These are phyloP conservation scores for Zostera marina DNA, from an alignment of 116 monocot species.

Conservation along the genomic window DNA sequence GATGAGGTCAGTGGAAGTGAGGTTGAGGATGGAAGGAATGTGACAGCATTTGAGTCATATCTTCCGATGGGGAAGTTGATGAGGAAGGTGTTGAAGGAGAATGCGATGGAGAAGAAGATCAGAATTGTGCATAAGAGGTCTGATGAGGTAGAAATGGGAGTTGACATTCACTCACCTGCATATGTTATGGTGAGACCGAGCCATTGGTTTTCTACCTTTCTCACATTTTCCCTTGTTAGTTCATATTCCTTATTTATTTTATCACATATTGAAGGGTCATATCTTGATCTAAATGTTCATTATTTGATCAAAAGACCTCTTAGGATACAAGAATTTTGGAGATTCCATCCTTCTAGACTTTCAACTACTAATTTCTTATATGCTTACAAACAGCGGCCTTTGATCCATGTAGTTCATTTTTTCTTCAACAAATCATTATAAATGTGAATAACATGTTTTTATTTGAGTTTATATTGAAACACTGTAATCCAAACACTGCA, in stretches of 20 bases:
- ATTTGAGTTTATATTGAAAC: too few relatives aligned
- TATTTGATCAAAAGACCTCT: too few relatives aligned
- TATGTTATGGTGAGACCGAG: constrained; percentile 46
- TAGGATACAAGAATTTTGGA: too few relatives aligned
- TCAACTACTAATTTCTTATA: too few relatives aligned
- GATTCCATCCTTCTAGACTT: too few relatives aligned
- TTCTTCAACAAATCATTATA: too few relatives aligned
- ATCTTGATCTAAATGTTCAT: neutral
- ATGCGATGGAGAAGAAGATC: constrained; percentile 59
- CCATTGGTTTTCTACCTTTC: neutral
- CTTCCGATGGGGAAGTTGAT: constrained; percentile 94
- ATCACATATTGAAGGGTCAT: neutral
- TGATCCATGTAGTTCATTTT: too few relatives aligned
- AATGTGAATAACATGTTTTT: too few relatives aligned
- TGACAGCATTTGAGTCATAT: constrained; percentile 85
- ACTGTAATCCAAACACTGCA: neutral
- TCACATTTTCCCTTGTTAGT: neutral
- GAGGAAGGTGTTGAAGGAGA: constrained; percentile 58
- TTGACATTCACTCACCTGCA: constrained; percentile 62
- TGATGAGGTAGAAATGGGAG: constrained; percentile 63
- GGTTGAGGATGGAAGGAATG: constrained; percentile 17
- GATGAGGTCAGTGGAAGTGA: constrained; percentile 9
- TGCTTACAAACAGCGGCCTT: too few relatives aligned
- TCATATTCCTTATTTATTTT: neutral
- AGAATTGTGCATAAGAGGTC: constrained; percentile 70